Evolutionary conservation across 2,329 filamentous ascomycete species (phyloP).

Genomic region (Talaromyces sp.): DNA sequence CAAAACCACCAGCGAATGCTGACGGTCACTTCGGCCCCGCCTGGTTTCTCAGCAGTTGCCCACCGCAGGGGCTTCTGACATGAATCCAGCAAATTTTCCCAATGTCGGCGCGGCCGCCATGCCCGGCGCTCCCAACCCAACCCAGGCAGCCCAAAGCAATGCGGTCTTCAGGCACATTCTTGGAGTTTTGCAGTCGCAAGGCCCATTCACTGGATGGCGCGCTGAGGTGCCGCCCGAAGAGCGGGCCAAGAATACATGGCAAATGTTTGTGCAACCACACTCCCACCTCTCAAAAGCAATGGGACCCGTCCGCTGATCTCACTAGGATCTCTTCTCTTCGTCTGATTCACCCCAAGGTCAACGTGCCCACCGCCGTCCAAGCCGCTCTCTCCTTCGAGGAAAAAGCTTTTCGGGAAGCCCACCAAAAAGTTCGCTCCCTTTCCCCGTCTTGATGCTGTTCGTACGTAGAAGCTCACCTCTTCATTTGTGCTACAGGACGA

Average conservation of each 20-base stretch:
- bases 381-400: constrained; percentile 42
- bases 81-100: constrained; percentile 39
- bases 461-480: not conserved
- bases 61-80: constrained; percentile 34
- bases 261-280: constrained; percentile 32
- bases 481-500: constrained; percentile 25
- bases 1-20: constrained; percentile 28
- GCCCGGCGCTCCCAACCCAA: constrained; percentile 25
- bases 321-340: constrained; percentile 41
- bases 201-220: constrained; percentile 42
- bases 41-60: constrained; percentile 32
- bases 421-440: constrained; percentile 24
- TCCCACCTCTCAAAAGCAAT: not conserved
- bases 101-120: constrained; percentile 31
- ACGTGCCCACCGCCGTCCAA: constrained; percentile 32
- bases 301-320: constrained; percentile 9
- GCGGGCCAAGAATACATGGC: constrained; percentile 38
- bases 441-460: not conserved
- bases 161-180: constrained; percentile 36
- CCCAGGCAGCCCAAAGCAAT: constrained; percentile 31
- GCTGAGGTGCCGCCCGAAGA: constrained; percentile 34
- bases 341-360: constrained; percentile 39
- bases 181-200: constrained; percentile 35
- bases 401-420: constrained; percentile 39
- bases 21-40: constrained; percentile 22